Base-by-base conservation (phyloP, 2,329 filamentous ascomycete genomes). In the Cladosporium velox region DNA sequence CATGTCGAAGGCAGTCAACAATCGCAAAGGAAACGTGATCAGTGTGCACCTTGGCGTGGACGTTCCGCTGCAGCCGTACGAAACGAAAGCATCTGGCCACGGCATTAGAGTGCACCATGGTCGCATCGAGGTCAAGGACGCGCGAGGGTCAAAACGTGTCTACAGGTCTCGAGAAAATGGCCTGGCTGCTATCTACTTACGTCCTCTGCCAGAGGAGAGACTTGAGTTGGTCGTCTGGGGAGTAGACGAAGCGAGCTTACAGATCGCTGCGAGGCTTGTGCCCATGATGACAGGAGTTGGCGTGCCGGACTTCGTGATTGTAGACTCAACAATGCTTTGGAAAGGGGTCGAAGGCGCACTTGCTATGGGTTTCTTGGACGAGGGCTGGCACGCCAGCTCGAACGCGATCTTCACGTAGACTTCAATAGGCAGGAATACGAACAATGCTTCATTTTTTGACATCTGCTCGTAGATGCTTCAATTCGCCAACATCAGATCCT, bases 151-250 rank as follows among this genome's bases (percentile, higher is more conserved):
- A 10, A 47, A 28, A 11, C 64, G 59, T 35, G 24, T n/a, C 30
- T 65, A 60, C 30, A 35, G 60, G 12, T 24, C 66, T 14, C 63
- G 62, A 21, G 59, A 34, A 12, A 34, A 55, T 18, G 79, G 79
- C 2, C 75, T 85, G 52, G 83, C 80, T 34, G 82, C 84, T 2
- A 79, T 85, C 18, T 87, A 84, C 69, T 72, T 88, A 14, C 78
- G 81, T 26, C 85, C 85, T 3, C 68, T 84, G 32, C 71, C 75
- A 1, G 74, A 77, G 32, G 81, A 83, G 65, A 75, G 81, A 62
- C 75, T 87, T 59, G 85, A 86, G 70, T 73, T 88, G 41, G 81
- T 87, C 3, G 73, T 88, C 7, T 88, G 85, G 86, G 86, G 84
- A 18, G 71, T 72, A 28, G 82, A 86, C 73, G 74, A 75, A 26